Evolutionary conservation across 2,329 filamentous ascomycete genomes (phyloP), one percentile per base, ranked within the genome.

Genomic region (Cordyceps tenuipes): DNA sequence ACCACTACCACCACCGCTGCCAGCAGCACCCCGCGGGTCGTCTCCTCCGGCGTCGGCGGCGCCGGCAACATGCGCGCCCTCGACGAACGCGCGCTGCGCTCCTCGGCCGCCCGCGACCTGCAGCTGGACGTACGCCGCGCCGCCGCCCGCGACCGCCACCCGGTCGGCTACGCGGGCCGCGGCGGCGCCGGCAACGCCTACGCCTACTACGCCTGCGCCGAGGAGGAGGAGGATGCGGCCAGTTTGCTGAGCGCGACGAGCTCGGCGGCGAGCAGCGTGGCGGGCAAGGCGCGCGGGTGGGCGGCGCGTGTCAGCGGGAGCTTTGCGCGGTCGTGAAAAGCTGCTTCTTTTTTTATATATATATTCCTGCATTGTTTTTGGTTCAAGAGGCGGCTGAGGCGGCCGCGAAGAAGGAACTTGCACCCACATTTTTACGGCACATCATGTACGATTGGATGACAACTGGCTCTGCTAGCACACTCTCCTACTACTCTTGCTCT

Each of bases 181-280:
- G 86, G 86, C 65, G 86, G 86, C 62, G 85, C 84, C 2, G 86
- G 86, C 66, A 75, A 75, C 63, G 79, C 83, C 63, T 89, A 89
- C 73, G 84, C 87, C 70, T 66, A 70, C 49, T 62, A 64, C 58
- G 50, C 62, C 62, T 51, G 66, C 62, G n/a, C n/a, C 23, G 23
- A 23, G 23, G 23, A 48, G 54, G 50, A 50, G 48, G 61, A 62
- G 47, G 63, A 66, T 53, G 64, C 61, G 54, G 63, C 66, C 29
- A 59, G 56, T 21, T 21, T 55, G 59, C 44, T 55, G 34, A 68
- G 68, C 48, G 62, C n/a, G 19, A 50, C n/a, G 19, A 50, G 66
- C 64, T 19, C n/a, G n/a, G 71, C 72, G 21, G 56, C 8, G n/a
- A 51, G 56, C 57, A 59, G 57, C 41, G 26, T 47, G 26, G 44